Base-by-base conservation (phyloP, 345 rosid genomes). In the Rhodomyrtus tomentosa region DNA sequence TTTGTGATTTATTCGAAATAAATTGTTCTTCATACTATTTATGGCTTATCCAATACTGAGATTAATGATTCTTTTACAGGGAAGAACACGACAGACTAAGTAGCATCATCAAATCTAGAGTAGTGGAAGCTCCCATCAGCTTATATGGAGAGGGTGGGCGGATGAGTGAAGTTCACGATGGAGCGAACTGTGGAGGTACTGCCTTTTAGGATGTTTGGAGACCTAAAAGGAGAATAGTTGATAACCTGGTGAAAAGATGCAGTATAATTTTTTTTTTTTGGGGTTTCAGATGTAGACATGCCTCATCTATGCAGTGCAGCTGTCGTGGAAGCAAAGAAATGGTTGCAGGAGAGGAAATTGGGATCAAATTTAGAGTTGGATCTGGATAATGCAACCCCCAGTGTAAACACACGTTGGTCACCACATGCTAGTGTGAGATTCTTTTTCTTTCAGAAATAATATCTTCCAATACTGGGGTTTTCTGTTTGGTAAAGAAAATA, bases 291-390 rank as follows among this genome's bases (percentile, higher is more conserved):
- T 87, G 88, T 83, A 50, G 90, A 85, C 85, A 85, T 73, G 83
- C 91, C 91, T 88, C 93, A 90, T 83, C 84, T 86, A 84, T 84
- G 91, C 85, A 87, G 73, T 86, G 81, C 89, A 86, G 94, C 94
- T 89, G 91, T 93, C 82, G 85, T 79, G 85, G 98, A 95, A 92
- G 98, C 98, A 62, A 94, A 90, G 84, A 94, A 90, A 84, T 95
- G 98, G 98, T 85, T 93, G 29, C 92, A 92, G 88, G 92, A 91
- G 90, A 95, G 95, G 92, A 96, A 92, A 90, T 89, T 83, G 15
- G 93, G 92, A 50, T 92, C 95, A 84, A 90, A 56, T 86, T 88
- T 91, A 55, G 93, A 90, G 88, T 84, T 93, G 83, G 93, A 89
- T 36, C 85, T 89, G 87, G 91, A 92, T 73, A 85, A 50, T 82